Percentiles rank a stretch among this genome's conserved stretches.
phyloP scores from a whole-genome alignment of 306 rosid species.

The Morella rubra region DNA sequence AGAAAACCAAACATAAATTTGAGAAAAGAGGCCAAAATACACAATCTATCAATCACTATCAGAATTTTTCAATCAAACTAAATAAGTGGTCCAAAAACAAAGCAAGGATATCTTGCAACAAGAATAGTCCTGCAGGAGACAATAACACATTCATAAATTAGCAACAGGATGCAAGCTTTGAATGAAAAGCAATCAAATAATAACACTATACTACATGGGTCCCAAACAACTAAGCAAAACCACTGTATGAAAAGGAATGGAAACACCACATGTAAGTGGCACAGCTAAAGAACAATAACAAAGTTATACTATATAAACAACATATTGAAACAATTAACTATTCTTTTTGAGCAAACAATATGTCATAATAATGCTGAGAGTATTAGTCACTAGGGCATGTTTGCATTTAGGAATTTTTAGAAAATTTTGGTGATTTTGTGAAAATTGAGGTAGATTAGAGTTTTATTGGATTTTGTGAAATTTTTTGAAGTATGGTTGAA shows the following conservation, averaged over 20 bases:
- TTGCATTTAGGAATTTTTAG: too few species aligned
- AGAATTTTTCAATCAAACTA: background rate
- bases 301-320: background rate
- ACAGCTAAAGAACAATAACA: background rate
- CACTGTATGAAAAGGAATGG: background rate
- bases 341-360: background rate
- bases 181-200: slow-evolving; percentile 16
- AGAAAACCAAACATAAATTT: background rate
- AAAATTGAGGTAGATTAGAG: too few species aligned
- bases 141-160: too few species aligned
- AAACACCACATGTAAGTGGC: background rate
- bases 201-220: background rate
- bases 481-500: too few species aligned
- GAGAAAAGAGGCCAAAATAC: background rate
- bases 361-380: too few species aligned
- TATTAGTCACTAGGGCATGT: too few species aligned
- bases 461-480: too few species aligned
- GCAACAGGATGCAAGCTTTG: background rate
- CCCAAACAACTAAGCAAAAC: background rate
- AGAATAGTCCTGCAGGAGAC: too few species aligned
- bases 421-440: too few species aligned
- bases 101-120: background rate
- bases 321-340: background rate
- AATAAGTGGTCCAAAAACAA: background rate
- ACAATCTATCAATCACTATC: background rate